Base-by-base conservation (phyloP, 371 early-diverging fungal genomes). In the Mucor piriformis region DNA sequence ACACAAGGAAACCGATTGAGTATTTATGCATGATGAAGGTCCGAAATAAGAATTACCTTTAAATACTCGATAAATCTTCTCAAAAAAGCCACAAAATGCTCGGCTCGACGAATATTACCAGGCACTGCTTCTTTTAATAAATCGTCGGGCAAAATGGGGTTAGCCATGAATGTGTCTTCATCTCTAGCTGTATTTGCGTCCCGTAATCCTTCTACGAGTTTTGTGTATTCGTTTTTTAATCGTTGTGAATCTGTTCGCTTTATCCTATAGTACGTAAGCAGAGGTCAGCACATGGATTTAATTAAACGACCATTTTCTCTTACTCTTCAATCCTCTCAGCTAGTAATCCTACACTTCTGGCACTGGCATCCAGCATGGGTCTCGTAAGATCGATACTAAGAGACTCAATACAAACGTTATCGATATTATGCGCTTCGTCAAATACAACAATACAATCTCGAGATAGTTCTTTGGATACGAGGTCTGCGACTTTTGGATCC, bases 361-460 rank as follows among this genome's bases (percentile, higher is more conserved):
- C 85, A 69, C 95, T 90, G 0, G 92, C 87, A 52, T 99, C 99
- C 55, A 99, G 76, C 47, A 90, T 92, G 10, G 91, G 92, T 46
- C 95, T 79, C 24, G 88, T 94, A 20, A 99, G 79, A 69, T 99
- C 97, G 56, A 99, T 88, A 63, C 95, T 95, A 44, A 99, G 72
- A 3, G 97, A 91, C 59, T 99, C 99, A 40, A 99, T 97, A 76
- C 99, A 99, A 5, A 96, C 97, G 79, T 95, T 96, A 76, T 95
- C 98, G 57, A 99, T 99, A 71, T 99, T 99, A 81, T 99, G 99
- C 3, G 99, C 99, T 72, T 99, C 99, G 79, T 99, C 99, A 84
- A 99, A 99, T 3, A 99, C 95, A 6, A 99, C 95, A 54, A 99
- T 96, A 54, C 90, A 86, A 59, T 99, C 95, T 69, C 89, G 91